Conservation (phyloP, 1,284 basidiomycete genomes). For the Apiotrichum porosum region DNA sequence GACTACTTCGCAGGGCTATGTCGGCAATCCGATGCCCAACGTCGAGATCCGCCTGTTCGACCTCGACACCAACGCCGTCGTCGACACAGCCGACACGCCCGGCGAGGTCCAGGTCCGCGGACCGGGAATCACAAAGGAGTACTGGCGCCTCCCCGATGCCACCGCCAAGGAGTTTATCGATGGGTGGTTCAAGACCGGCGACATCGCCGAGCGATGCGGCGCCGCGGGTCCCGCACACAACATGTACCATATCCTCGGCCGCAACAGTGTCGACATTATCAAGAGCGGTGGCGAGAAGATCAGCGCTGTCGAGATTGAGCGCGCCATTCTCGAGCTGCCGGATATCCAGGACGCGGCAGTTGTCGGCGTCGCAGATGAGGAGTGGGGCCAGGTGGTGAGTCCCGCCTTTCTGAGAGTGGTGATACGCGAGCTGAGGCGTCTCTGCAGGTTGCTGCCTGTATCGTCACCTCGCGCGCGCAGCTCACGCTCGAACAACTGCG, state of each 20-base stretch:
- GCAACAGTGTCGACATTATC: slow-evolving; percentile 38
- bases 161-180: slow-evolving; percentile 35
- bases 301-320: slow-evolving; percentile 43
- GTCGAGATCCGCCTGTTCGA: slow-evolving; percentile 40
- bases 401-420: too few relatives aligned
- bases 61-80: slow-evolving; percentile 11
- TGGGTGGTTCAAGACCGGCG: slow-evolving; percentile 48
- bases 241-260: slow-evolving; percentile 33
- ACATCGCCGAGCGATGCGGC: slow-evolving; percentile 35
- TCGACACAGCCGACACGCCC: slow-evolving; percentile 21
- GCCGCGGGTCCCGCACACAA: slow-evolving; percentile 19
- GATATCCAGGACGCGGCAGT: slow-evolving; percentile 43
- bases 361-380: slow-evolving; percentile 38
- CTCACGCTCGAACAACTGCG: slow-evolving; percentile 20
- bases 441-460: slow-evolving; percentile 26
- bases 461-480: slow-evolving; percentile 20
- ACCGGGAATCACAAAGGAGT: slow-evolving; percentile 37
- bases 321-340: slow-evolving; percentile 35
- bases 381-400: slow-evolving; percentile 45
- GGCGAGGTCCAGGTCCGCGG: slow-evolving; percentile 43
- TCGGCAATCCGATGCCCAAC: slow-evolving; percentile 35
- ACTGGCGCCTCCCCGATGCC: slow-evolving; percentile 39
- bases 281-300: slow-evolving; percentile 45
- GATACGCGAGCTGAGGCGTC: too few relatives aligned
- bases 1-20: slow-evolving; percentile 31